Conservation (phyloP, 2,329 filamentous ascomycete genomes). For the Epichloe sibirici region DNA sequence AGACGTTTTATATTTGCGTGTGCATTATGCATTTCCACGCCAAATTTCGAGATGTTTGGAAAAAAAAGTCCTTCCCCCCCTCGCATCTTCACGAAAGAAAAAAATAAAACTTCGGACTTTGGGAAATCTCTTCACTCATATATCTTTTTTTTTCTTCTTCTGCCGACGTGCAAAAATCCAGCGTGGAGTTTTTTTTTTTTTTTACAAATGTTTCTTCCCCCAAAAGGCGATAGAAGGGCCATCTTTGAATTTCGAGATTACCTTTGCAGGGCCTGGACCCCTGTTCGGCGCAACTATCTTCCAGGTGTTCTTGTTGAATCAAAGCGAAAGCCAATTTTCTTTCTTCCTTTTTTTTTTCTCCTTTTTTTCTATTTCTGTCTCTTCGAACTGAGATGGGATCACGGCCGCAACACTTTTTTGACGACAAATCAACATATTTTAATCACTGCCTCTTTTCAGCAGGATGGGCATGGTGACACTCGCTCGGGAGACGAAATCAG, state of each 20-base stretch:
- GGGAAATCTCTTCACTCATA: not conserved
- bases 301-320: too few relatives aligned
- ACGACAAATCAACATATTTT: conserved; percentile 6
- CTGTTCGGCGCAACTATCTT: too few relatives aligned
- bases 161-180: not conserved
- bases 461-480: conserved; percentile 3
- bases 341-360: not conserved
- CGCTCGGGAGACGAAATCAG: conserved; percentile 3
- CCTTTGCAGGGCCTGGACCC: too few relatives aligned
- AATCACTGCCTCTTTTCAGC: not conserved
- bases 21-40: not conserved
- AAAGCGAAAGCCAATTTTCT: not conserved
- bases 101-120: not conserved
- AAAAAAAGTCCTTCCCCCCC: not conserved
- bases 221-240: not conserved
- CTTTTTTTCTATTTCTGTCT: not conserved
- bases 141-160: not conserved
- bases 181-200: not conserved
- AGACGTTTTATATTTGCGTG: not conserved
- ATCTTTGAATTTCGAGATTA: not conserved
- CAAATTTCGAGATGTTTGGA: not conserved
- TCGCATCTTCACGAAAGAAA: not conserved
- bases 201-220: not conserved
- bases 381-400: conserved; percentile 5
- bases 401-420: conserved; percentile 6